A percentile compares a stretch with the other conserved stretches of the same genome.
Evolutionary conservation across 306 rosid species (phyloP).

Genomic region (Rubus parviflorus): DNA sequence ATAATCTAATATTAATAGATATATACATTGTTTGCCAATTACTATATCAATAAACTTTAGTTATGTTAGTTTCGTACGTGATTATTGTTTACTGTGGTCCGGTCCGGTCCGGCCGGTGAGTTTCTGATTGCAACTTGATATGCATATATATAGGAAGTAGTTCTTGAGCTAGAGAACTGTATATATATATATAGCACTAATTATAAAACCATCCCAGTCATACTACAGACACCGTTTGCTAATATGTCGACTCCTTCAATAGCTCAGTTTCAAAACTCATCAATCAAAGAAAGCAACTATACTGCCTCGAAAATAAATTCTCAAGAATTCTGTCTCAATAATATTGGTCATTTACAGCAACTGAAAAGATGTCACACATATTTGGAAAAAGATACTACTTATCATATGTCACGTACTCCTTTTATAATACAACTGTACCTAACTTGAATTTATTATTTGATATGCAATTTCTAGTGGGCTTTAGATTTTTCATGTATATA

Average conservation of each 20-base stretch:
- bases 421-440: background rate
- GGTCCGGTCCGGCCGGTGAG: constrained; percentile 1
- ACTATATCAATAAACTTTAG: background rate
- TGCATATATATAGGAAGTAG: background rate
- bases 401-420: background rate
- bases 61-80: background rate
- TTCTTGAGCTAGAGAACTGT: background rate
- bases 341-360: background rate
- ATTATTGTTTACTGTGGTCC: background rate
- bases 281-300: constrained; percentile 4
- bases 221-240: background rate
- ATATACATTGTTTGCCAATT: background rate
- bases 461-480: too few relatives aligned
- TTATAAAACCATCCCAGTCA: background rate
- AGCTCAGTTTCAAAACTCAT: background rate
- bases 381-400: background rate
- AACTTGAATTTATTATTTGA: background rate
- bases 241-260: background rate
- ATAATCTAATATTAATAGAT: background rate
- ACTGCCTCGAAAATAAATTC: background rate
- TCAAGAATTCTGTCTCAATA: background rate
- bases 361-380: constrained; percentile 1
- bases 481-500: background rate
- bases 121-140: background rate
- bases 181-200: background rate